Conservation (phyloP, 164 flowering plant species). For the Amborella trichopoda region DNA sequence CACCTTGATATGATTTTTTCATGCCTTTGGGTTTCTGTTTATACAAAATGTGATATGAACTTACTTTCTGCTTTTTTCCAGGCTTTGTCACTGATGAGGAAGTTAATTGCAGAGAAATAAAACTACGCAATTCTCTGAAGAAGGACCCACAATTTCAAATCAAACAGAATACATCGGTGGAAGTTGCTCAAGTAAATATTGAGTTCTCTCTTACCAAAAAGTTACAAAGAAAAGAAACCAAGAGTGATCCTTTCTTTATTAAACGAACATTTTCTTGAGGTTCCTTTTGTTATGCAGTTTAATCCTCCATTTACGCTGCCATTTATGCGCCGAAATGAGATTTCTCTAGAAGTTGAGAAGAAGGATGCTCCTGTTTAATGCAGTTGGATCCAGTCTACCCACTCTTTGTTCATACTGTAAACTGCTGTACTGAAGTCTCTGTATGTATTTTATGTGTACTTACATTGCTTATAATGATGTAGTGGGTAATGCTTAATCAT, state of each 20-base stretch:
- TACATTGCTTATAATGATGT: no score
- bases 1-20: neutral
- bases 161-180: constrained; percentile 49
- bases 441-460: no score
- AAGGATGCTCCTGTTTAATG: no score
- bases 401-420: no score
- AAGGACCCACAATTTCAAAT: constrained; percentile 40
- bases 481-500: no score
- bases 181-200: constrained; percentile 70
- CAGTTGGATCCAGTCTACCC: no score
- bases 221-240: neutral
- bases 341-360: constrained; percentile 67
- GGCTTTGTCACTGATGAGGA: constrained; percentile 83
- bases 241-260: constrained; percentile 4
- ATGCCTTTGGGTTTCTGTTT: neutral
- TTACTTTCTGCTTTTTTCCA: constrained; percentile 10
- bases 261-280: no score
- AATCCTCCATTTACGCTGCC: constrained; percentile 95
- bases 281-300: no score
- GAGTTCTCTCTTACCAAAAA: neutral
- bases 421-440: no score
- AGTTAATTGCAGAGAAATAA: constrained; percentile 41
- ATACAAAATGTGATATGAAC: neutral
- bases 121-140: constrained; percentile 38
- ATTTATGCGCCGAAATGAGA: constrained; percentile 82